Evolutionary conservation across 352 stramenopile species (phyloP).

Genomic region (Blastocystis sp.): DNA sequence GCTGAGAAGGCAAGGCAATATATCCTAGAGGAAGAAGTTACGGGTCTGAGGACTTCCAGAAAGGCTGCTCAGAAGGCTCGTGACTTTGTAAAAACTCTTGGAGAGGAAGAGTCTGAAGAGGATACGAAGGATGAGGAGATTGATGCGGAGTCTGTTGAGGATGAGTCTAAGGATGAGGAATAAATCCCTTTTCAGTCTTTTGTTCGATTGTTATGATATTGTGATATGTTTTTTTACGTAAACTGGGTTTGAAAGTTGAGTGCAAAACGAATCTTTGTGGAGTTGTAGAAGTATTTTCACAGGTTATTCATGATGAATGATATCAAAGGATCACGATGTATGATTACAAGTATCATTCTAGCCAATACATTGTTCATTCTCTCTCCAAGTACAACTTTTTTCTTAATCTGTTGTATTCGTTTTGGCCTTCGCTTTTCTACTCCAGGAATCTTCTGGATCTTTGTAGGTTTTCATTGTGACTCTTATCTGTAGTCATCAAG

Average conservation of each 20-base stretch:
- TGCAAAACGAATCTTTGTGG: too few relatives aligned
- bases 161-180: constrained; percentile 36
- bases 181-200: constrained; percentile 56
- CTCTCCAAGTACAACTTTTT: neutral
- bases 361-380: neutral
- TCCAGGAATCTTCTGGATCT: neutral
- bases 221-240: constrained; percentile 8
- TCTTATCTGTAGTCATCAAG: neutral
- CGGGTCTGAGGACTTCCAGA: neutral
- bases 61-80: constrained; percentile 56
- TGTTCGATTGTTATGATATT: neutral
- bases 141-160: neutral
- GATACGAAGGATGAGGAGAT: constrained; percentile 7
- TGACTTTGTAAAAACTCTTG: constrained; percentile 53
- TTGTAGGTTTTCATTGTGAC: neutral
- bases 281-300: neutral
- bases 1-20: constrained; percentile 53
- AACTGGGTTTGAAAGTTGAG: neutral
- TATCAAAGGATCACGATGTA: neutral
- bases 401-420: neutral
- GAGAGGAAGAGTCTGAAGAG: constrained; percentile 24
- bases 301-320: neutral
- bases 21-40: constrained; percentile 32
- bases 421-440: neutral
- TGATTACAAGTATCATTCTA: neutral